These are phyloP conservation scores for Trametopsis cervina DNA, from an alignment of 768 basidiomycete genomes.

Conservation along the genomic window DNA sequence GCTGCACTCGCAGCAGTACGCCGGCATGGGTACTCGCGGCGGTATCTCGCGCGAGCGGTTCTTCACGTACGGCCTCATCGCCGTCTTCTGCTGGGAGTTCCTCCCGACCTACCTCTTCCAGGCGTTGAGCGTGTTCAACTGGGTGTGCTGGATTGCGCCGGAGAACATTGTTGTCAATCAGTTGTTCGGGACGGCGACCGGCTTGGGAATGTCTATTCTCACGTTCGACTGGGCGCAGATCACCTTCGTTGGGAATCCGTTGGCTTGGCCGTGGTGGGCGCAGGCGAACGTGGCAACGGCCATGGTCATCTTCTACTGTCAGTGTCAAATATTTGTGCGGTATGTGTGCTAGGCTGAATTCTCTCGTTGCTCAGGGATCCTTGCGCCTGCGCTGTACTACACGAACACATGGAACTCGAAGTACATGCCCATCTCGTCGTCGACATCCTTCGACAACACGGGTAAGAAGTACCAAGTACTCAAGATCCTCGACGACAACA, in stretches of 20 bases:
- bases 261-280: slow-evolving; percentile 78
- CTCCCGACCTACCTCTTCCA: slow-evolving; percentile 23
- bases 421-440: slow-evolving; percentile 30
- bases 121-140: slow-evolving; percentile 35
- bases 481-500: slow-evolving; percentile 30
- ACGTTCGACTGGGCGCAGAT: slow-evolving; percentile 74
- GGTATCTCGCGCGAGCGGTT: slow-evolving; percentile 51
- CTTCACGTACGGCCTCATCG: slow-evolving; percentile 45
- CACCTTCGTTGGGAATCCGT: slow-evolving; percentile 58
- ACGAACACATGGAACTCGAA: slow-evolving; percentile 30
- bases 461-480: slow-evolving; percentile 35
- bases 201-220: slow-evolving; percentile 60
- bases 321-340: no score
- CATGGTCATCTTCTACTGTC: slow-evolving; percentile 39
- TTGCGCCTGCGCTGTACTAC: slow-evolving; percentile 33
- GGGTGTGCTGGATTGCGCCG: slow-evolving; percentile 42
- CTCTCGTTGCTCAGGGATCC: slow-evolving; percentile 27
- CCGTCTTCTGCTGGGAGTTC: slow-evolving; percentile 32
- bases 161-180: slow-evolving; percentile 31
- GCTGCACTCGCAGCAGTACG: slow-evolving; percentile 51
- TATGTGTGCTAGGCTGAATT: no score
- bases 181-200: slow-evolving; percentile 60
- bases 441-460: slow-evolving; percentile 36
- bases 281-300: slow-evolving; percentile 56
- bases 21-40: slow-evolving; percentile 45